Evolutionary conservation across 176 grass and related monocot genomes (phyloP), one percentile per base, ranked within the genome.

Genomic region (Triticum timopheevii): DNA sequence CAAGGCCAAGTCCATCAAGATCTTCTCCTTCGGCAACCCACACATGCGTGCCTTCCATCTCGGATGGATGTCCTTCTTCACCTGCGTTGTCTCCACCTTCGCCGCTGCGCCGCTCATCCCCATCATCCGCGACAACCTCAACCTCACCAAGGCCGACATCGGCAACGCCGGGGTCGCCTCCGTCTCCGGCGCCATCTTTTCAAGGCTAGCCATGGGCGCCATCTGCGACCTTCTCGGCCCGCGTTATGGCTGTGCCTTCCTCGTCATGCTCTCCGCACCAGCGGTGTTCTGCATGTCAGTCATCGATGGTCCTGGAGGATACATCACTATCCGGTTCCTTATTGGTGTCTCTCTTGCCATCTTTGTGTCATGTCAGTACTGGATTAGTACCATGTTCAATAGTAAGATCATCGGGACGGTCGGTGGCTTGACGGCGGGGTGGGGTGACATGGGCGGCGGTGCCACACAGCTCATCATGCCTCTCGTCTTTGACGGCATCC

Each of bases 401-500:
- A 76, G 73, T 83, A 90, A 91, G 96, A 98, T 98, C 78, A 91
- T 98, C 25, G 96, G 91, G 6, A 35, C 85, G 1, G 93, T 90
- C 2, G 95, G 95, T 19, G 96, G 90, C 16, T 83, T 94, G 4
- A 92, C 96, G 0, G 88, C 93, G 1, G 96, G 96, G 0, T 98
- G 96, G 96, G 96, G 93, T 2, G 90, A 98, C 88, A 95, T 98
- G 93, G 93, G 96, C 50, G 96, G 96, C 20, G 93, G 96, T 19
- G 93, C 96, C n/a, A 98, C 96, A 54, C 96, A 98, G n/a, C 91
- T 98, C 17, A 85, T 98, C 86, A 98, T 98, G 96, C 96, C 93
- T 52, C 86, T 98, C 6, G 96, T 95, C 8, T 98, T 95, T 77
- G 93, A 98, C 16, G 50, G 40, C 35, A 93, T 98, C 42, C 71